phyloP scores from a whole-genome alignment of 192 early-diverging fungal genomes.

The Rhizophagus clarus region DNA sequence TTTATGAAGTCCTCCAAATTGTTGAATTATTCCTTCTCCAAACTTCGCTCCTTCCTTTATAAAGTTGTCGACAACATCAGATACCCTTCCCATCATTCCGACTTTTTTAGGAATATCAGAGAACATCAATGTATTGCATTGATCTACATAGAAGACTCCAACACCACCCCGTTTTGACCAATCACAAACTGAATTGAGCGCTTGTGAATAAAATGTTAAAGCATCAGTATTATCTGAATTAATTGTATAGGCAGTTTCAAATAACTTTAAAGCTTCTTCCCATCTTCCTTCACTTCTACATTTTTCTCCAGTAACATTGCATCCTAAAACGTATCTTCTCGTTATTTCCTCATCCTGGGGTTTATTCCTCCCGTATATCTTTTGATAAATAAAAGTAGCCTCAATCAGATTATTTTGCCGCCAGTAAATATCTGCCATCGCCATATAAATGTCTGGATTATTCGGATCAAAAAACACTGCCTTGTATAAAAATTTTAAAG shows the following conservation, averaged over 20 bases:
- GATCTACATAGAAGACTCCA: background rate
- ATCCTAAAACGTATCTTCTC: background rate
- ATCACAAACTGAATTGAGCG: background rate
- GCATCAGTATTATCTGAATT: background rate
- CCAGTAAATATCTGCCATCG: background rate
- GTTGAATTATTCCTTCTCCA: conserved; percentile 58
- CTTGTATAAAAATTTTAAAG: background rate
- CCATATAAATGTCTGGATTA: background rate
- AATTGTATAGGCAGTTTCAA: background rate
- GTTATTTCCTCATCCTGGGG: background rate
- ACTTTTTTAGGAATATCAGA: background rate
- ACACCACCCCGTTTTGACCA: background rate
- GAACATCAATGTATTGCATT: background rate
- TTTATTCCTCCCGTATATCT: background rate
- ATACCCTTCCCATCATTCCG: conserved; percentile 65
- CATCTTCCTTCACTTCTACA: background rate
- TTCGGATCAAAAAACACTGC: background rate
- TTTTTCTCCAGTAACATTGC: background rate
- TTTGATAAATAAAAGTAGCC: background rate
- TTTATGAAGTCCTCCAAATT: conserved; percentile 24
- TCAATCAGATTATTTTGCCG: background rate
- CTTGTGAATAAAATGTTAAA: background rate
- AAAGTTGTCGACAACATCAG: conserved; percentile 79
- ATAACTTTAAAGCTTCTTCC: background rate
- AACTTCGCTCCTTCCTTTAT: conserved; percentile 63